Base-by-base conservation (phyloP, 441 rosid genomes). In the Populus hybrid region DNA sequence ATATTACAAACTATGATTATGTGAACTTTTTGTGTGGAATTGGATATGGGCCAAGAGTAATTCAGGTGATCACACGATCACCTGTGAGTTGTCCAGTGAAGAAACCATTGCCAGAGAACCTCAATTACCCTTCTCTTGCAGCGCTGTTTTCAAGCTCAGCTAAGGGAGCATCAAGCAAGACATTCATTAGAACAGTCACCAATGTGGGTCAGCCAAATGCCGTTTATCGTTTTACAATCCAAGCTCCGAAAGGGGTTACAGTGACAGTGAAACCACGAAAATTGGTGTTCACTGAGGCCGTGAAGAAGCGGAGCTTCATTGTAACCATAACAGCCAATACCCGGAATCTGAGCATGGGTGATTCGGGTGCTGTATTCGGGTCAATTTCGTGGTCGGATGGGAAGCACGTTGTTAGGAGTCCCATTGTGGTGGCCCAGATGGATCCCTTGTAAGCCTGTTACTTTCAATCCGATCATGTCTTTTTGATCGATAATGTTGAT, bases 331-430 rank as follows among this genome's bases (percentile, higher is more conserved):
- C 86, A 9, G 91, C 89, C 0, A 83, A 94, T 75, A 74, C 86
- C 76, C 82, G 77, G 82, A 84, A 82, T 14, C 71, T 91, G 67
- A 84, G 85, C 83, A 46, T 89, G 78, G 87, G 86, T 66, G 86
- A 90, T 76, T 78, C 97, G 0, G 94, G 97, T 59, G 96, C 93
- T 18, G 85, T 72, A 0, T 91, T 89, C 35, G 97, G 98, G 75
- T 88, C 94, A 1, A 78, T 94, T 36, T 81, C 93, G 1, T 92
- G 98, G 98, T 83, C 87, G 0, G 94, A 94, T 23, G 97, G 93
- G 80, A 88, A 81, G 77, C 98, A 91, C 76, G 74, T 73, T 67
- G 98, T 89, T 35, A 83, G 97, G 85, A 92, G 91, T 83, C 91
- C 97, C 73, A 42, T 94, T 30, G 88, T 85, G n/a, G 85, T 91